Base-by-base conservation (phyloP, 2,329 filamentous ascomycete genomes). In the Aspergillus cejpii region DNA sequence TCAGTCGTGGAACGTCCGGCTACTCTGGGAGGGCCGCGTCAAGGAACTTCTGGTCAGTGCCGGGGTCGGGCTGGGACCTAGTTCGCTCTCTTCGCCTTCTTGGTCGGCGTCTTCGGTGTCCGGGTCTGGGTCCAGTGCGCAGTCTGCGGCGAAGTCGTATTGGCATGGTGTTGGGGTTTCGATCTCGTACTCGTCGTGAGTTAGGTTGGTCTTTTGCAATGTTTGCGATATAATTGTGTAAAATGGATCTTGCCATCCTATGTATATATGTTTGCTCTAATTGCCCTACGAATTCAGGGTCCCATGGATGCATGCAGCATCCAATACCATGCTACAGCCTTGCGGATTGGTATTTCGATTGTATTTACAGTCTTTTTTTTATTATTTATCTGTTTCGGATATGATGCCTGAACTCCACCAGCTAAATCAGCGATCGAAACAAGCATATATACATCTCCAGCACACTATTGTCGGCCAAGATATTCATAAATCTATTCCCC, bases 41-140 rank as follows among this genome's bases (percentile, higher is more conserved):
- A 95, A 97, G 71, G 91, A 94, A 54, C 72, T 98, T 47, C 76
- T 98, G 45, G 94, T 97, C 64, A 94, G 88, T 57, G 75, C 95
- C 33, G 92, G 92, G 7, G 87, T 88, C 45, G 87, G 82, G 40
- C 80, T 98, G 44, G 89, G 94, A 62, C 75, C 70, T 8, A 61
- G 62, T 15, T 64, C 64, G 23, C 66, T 65, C 40, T 63, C 65
- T 5, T 44, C 55, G 28, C 54, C 60, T 17, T 54, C 58, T 8
- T 57, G 59, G 38, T 53, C 51, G 17, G 50, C 48, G 20, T 52
- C 59, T 14, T 51, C 57, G 19, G 48, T 52, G 14, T 49, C 53
- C 19, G 55, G 55, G 26, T 51, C 54, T 44, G 52, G 53, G 29
- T n/a, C n/a, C 58, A 60, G 39, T n/a, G n/a, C n/a, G 51, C 53